Percentiles rank a stretch among this genome's conserved stretches.
Conservation (phyloP, 2,329 filamentous ascomycete genomes). For the Talaromyces funiculosus region DNA sequence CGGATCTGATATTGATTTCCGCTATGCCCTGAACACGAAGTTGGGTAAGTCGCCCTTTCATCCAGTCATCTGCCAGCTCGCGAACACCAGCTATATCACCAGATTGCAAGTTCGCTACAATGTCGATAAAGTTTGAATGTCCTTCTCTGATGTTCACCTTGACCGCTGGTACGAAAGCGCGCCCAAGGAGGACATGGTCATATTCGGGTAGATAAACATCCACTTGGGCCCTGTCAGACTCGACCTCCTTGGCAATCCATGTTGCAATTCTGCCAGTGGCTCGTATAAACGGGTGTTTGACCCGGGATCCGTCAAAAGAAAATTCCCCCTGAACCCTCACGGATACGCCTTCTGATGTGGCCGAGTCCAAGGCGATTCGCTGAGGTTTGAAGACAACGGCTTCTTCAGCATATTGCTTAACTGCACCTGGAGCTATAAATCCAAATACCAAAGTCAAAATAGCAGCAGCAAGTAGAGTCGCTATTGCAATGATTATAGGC, state of each 20-base stretch:
- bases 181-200: constrained; percentile 69
- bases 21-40: constrained; percentile 70
- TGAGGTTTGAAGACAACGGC: constrained; percentile 77
- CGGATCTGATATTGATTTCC: constrained; percentile 68
- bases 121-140: constrained; percentile 69
- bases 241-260: constrained; percentile 70
- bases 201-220: constrained; percentile 80
- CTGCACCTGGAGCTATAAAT: constrained; percentile 72
- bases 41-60: constrained; percentile 68
- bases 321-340: constrained; percentile 80
- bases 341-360: constrained; percentile 70
- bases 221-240: constrained; percentile 66
- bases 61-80: constrained; percentile 78
- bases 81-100: constrained; percentile 73
- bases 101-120: constrained; percentile 68
- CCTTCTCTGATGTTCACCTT: constrained; percentile 72
- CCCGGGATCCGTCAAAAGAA: constrained; percentile 69
- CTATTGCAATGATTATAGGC: constrained; percentile 72
- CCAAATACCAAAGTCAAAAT: constrained; percentile 68
- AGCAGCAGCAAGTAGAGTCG: constrained; percentile 57
- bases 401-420: constrained; percentile 81
- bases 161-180: constrained; percentile 68
- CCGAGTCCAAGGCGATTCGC: constrained; percentile 75
- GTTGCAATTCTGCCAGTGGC: constrained; percentile 72
- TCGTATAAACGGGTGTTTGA: constrained; percentile 64